Evolutionary conservation across 305 asterid species (phyloP), one percentile per base, ranked within the genome.

Genomic region (Stenogyne calaminthoides): DNA sequence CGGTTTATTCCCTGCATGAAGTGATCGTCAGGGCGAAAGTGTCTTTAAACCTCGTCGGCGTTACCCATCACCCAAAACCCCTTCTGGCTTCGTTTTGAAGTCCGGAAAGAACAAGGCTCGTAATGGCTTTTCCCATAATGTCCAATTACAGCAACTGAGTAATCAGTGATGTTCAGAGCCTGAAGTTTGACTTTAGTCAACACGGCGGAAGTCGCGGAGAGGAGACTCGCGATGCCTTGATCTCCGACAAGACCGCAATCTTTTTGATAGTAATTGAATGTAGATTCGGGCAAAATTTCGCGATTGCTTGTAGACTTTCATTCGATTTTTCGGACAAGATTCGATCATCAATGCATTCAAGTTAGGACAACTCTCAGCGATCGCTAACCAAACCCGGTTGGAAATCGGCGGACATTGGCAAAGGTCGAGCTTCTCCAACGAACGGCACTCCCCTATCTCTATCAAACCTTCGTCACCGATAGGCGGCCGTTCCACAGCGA

Each of bases 51-150:
- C 99, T 72, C 55, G 80, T n/a, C n/a, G 16, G 95, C 93, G 19
- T 80, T 92, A 15, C 89, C 96, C 99, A 95, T 95, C 69, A 86
- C 97, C 99, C 98, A 95, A 78, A 92, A 92, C 4, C 99, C 97
- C 80, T 84, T 88, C 84, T 95, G 89, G 84, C 88, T 92, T 29
- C 97, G 3, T 87, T 92, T n/a, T 80, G 94, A 76, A 95, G 98
- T 16, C 89, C 87, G 1, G 80, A 44, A 5, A 95, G 85, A 11
- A 80, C 82, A 15, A 95, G 95, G 82, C 46, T 81, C 7, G 88
- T 80, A 56, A 95, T 80, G 32, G 88, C 76, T 79, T 81, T 88
- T 18, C 99, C n/a, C 98, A 0, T 85, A 95, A 70, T 86, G 95
- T 20, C 99, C 99, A 5, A 95, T 78, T 4, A 91, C 90, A 19